Conservation (phyloP, 2,329 filamentous ascomycete species). For the Sporothrix humicola region DNA sequence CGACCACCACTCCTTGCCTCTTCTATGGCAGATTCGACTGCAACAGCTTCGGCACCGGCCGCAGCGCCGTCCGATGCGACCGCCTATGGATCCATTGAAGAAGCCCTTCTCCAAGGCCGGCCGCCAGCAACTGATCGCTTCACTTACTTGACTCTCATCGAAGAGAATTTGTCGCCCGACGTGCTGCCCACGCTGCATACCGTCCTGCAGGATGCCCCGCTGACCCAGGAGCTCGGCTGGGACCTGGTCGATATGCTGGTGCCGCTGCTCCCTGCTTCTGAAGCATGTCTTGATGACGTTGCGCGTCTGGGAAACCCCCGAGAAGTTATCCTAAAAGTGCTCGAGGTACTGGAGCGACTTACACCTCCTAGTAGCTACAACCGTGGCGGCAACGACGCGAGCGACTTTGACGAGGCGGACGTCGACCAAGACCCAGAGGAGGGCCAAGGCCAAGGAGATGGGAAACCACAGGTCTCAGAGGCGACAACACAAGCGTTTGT, state of each 20-base stretch:
- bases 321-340: conserved; percentile 80
- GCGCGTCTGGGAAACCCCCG: conserved; percentile 79
- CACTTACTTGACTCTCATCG: conserved; percentile 79
- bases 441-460: conserved; percentile 32
- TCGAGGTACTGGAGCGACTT: conserved; percentile 70
- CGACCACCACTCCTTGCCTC: background rate
- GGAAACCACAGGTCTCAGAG: conserved; percentile 37
- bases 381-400: conserved; percentile 45
- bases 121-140: conserved; percentile 67
- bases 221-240: conserved; percentile 82
- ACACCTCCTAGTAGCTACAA: conserved; percentile 47
- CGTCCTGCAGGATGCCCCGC: conserved; percentile 62
- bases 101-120: conserved; percentile 55
- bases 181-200: conserved; percentile 71
- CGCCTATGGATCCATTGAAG: conserved; percentile 49
- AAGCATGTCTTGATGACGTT: conserved; percentile 73
- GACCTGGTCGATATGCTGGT: conserved; percentile 79
- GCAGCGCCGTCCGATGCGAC: conserved; percentile 39
- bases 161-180: conserved; percentile 71
- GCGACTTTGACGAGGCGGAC: conserved; percentile 45
- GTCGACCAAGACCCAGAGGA: conserved; percentile 44
- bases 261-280: conserved; percentile 69
- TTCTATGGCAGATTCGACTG: conserved; percentile 29
- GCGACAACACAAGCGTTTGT: conserved; percentile 35
- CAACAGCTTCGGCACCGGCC: conserved; percentile 22